A percentile compares a stretch with the other conserved stretches of the same genome.
phyloP scores from a whole-genome alignment of 2,329 filamentous ascomycete genomes.

The Colletotrichum lindemuthianum region DNA sequence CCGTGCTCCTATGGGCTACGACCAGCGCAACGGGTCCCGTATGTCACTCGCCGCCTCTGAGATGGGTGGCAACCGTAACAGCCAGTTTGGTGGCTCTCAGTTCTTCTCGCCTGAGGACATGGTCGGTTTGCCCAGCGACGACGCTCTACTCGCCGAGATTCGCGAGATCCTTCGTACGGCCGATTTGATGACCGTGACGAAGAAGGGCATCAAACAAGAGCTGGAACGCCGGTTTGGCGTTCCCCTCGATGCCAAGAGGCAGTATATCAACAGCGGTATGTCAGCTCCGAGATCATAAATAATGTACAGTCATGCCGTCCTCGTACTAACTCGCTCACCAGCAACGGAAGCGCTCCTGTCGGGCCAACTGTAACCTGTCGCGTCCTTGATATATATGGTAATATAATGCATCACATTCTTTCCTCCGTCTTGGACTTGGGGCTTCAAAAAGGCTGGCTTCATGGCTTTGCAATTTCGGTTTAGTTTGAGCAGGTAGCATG shows the following conservation, averaged over 20 bases:
- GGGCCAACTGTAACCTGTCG: conserved; percentile 70
- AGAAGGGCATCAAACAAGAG: conserved; percentile 97
- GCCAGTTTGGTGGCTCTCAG: conserved; percentile 69
- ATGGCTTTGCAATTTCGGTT: not conserved
- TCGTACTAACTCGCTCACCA: conserved; percentile 40
- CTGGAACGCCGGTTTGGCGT: conserved; percentile 91
- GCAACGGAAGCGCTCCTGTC: conserved; percentile 84
- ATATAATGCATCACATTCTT: conserved; percentile 26
- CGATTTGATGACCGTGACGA: conserved; percentile 97
- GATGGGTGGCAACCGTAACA: conserved; percentile 66
- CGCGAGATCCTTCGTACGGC: conserved; percentile 90
- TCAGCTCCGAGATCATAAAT: conserved; percentile 39
- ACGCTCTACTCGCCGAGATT: conserved; percentile 91
- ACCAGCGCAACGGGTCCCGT: conserved; percentile 64
- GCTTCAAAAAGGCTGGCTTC: no score
- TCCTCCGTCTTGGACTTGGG: not conserved
- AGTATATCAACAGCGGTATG: conserved; percentile 94
- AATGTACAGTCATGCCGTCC: not conserved
- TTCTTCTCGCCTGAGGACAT: conserved; percentile 74
- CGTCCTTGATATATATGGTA: conserved; percentile 13
- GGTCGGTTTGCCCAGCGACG: conserved; percentile 82
- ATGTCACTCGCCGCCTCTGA: conserved; percentile 86
- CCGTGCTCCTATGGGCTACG: conserved; percentile 63
- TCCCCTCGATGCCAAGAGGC: conserved; percentile 84
- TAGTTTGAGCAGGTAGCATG: no score